These are phyloP conservation scores for Lactifluus piperatus DNA, from an alignment of 768 basidiomycete species.

Conservation along the genomic window DNA sequence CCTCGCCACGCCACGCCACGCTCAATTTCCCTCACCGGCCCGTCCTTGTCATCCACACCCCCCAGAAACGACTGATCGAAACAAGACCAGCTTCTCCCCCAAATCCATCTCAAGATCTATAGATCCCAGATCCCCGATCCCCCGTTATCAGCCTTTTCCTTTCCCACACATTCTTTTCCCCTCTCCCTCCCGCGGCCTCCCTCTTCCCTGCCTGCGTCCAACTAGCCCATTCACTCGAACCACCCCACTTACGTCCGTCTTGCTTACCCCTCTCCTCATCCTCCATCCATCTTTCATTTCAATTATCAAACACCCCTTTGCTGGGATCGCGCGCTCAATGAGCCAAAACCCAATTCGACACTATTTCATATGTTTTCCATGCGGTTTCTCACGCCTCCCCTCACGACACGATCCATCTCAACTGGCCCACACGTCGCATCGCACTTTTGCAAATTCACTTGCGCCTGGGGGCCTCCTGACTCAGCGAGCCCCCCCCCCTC, in stretches of 20 bases:
- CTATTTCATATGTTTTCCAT: slow-evolving; percentile 6
- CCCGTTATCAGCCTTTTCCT: slow-evolving; percentile 18
- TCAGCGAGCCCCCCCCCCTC: slow-evolving; percentile 8
- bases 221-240: not conserved
- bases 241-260: not conserved
- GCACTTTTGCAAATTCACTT: slow-evolving; percentile 1
- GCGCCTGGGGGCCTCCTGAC: slow-evolving; percentile 2
- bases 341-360: not conserved
- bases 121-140: slow-evolving; percentile 16
- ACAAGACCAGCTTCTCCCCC: slow-evolving; percentile 18
- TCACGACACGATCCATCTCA: slow-evolving; percentile 14
- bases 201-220: not conserved
- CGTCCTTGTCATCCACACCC: slow-evolving; percentile 25
- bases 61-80: slow-evolving; percentile 21
- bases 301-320: no score
- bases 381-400: slow-evolving; percentile 14
- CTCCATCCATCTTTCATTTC: not conserved
- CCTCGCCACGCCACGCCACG: slow-evolving; percentile 19
- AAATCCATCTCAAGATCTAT: slow-evolving; percentile 21
- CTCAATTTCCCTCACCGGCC: slow-evolving; percentile 22
- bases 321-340: not conserved
- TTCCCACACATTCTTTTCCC: slow-evolving; percentile 9
- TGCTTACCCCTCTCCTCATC: not conserved
- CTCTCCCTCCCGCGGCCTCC: not conserved
- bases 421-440: slow-evolving; percentile 11